Base-by-base conservation (phyloP, 2,329 filamentous ascomycete genomes). In the Hypoxylon sp. region DNA sequence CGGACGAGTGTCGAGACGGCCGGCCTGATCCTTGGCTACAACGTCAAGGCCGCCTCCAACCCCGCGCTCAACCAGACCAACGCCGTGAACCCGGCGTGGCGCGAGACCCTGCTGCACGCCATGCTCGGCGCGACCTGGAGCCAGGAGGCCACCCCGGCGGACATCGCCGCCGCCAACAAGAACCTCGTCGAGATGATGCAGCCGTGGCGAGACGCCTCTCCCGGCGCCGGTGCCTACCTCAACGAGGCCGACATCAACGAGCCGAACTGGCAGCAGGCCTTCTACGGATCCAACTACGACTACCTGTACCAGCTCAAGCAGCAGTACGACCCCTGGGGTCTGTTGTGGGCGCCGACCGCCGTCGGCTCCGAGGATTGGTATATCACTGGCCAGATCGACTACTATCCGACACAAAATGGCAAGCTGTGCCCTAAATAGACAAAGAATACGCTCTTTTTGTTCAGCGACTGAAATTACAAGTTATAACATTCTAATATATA, bases 341-440 rank as follows among this genome's bases (percentile, higher is more conserved):
- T 86, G 4, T 82, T 83, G 46, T 83, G 84, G 62, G 81, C 80
- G 17, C 74, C 73, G 1, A 79, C 77, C 0, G 81, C 74, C 3
- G 84, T 86, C 22, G 85, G 84, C 0, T 84, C 80, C 62, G 82
- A 85, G 46, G 73, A 74, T 15, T 87, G 83, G 83, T 70, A 67
- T 37, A 26, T 71, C 34, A 67, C 67, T 8, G 44, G 55, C 44
- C 66, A 70, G 28, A 64, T 70, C 39, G 65, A 63, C 7, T 71
- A 64, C 52, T 68, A 71, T 44, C 64, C 57, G n/a, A 68, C 61
- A 4, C 66, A 72, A 51, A 65, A 69, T 41, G 69, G 69, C 17
- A 67, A 67, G 22, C 51, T 72, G 19, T 72, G 70, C 48, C 69
- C 61, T 3, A 65, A 68, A 55, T 70, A 64, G 37, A 39, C 22